These are phyloP conservation scores for Nicotiana paniculata DNA, from an alignment of 257 asterid species.

Conservation along the genomic window DNA sequence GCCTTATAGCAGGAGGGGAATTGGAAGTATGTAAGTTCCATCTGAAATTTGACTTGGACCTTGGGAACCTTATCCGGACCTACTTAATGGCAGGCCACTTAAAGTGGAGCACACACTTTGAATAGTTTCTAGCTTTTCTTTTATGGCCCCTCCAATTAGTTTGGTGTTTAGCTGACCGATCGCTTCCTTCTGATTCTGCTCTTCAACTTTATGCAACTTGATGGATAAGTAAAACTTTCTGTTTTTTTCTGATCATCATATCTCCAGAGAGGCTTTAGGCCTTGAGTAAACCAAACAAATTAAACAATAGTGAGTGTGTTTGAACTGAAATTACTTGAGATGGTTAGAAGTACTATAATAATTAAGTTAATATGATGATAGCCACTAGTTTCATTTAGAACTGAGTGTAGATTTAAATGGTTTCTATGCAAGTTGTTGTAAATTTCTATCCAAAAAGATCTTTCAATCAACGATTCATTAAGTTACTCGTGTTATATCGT, in stretches of 20 bases:
- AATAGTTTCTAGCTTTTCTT: background rate
- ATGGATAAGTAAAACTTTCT: background rate
- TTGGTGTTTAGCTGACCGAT: background rate
- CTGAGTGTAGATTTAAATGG: background rate
- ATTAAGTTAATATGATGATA: background rate
- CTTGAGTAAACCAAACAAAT: background rate
- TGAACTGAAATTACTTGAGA: background rate
- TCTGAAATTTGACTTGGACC: background rate
- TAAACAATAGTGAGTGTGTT: background rate
- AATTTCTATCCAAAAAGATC: background rate
- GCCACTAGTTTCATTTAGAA: background rate
- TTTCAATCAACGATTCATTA: background rate
- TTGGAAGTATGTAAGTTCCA: background rate
- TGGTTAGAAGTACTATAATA: background rate
- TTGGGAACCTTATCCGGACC: background rate
- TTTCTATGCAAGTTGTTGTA: background rate
- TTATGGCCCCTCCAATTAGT: background rate
- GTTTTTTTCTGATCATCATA: background rate
- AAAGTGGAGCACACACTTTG: constrained; percentile 8
- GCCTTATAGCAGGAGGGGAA: no score
- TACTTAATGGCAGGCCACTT: background rate
- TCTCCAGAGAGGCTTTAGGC: background rate
- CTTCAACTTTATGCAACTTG: background rate
- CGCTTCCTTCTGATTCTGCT: background rate
- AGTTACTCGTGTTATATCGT: background rate